A percentile compares a stretch with the other conserved stretches of the same genome.
Conservation (phyloP, 1,284 basidiomycete species). For the Melanopsichium pennsylvanicum region DNA sequence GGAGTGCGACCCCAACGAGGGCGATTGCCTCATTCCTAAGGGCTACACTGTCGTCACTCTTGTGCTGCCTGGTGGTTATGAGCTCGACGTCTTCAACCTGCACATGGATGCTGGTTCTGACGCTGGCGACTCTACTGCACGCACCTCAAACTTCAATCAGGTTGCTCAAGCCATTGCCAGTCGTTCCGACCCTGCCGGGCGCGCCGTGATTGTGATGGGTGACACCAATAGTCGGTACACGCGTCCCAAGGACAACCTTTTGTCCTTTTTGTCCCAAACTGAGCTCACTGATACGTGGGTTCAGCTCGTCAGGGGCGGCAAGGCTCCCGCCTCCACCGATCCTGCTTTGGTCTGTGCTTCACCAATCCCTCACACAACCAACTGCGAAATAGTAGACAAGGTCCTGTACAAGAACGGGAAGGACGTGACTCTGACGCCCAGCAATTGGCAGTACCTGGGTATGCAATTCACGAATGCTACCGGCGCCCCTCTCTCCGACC, state of each 20-base stretch:
- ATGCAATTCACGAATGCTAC: conserved; percentile 8
- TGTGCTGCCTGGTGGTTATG: conserved; percentile 6
- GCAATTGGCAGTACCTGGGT: conserved; percentile 15
- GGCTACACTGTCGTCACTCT: conserved; percentile 21
- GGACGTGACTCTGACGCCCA: conserved; percentile 4
- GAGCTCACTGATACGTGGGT: conserved; percentile 21
- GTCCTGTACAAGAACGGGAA: conserved; percentile 17
- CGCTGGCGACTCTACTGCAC: conserved; percentile 13
- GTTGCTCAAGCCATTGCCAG: conserved; percentile 13
- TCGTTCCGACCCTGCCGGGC: conserved; percentile 6
- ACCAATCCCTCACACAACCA: conserved; percentile 7
- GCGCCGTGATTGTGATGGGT: conserved; percentile 28
- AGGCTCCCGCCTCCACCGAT: conserved; percentile 15
- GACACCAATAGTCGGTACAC: conserved; percentile 27
- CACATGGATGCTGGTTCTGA: conserved; percentile 22
- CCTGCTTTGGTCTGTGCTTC: conserved; percentile 11
- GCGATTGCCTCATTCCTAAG: conserved; percentile 24
- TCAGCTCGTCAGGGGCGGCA: conserved; percentile 3
- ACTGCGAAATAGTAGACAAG: conserved; percentile 26
- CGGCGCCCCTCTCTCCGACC: conserved; percentile 18
- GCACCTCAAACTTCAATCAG: conserved; percentile 18
- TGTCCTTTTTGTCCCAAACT: conserved; percentile 7
- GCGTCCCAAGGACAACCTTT: conserved; percentile 9
- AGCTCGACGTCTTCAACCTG: conserved; percentile 20
- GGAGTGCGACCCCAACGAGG: conserved; percentile 17